phyloP scores from a whole-genome alignment of 768 basidiomycete species.

The Suillus tomentosus region DNA sequence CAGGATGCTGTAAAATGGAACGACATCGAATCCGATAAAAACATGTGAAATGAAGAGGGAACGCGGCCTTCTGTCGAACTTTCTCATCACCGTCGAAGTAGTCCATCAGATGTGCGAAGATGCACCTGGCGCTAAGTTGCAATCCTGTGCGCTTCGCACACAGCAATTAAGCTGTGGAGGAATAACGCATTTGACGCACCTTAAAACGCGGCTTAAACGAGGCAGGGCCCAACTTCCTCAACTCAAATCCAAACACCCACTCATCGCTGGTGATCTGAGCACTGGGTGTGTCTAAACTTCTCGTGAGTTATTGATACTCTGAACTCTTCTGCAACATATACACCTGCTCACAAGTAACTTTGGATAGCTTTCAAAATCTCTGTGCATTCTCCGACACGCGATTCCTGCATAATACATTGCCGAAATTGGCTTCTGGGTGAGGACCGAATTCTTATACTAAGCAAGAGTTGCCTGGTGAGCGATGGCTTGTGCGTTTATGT shows the following conservation, averaged over 20 bases:
- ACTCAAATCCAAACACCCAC: not conserved
- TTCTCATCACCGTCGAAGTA: not conserved
- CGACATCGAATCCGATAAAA: not conserved
- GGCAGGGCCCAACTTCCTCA: not conserved
- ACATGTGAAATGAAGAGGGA: not conserved
- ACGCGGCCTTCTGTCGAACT: not conserved
- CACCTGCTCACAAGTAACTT: not conserved
- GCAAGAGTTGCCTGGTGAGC: too few species aligned
- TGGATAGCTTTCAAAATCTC: not conserved
- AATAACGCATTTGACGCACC: not conserved
- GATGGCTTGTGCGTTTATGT: not conserved
- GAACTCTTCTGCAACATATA: not conserved
- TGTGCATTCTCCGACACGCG: not conserved
- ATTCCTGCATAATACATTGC: too few species aligned
- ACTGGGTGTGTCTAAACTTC: not conserved
- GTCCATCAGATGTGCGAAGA: not conserved
- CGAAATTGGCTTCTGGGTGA: too few species aligned
- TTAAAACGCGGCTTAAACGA: too few species aligned
- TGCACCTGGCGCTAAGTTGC: too few species aligned
- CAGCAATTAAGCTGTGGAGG: not conserved
- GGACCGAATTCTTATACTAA: too few species aligned
- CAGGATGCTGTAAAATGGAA: too few species aligned
- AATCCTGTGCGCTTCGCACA: not conserved
- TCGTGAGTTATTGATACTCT: not conserved
- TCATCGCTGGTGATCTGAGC: not conserved